Percentiles rank a stretch among this genome's conserved stretches.
These are phyloP conservation scores for Cercospora sp. DNA, from an alignment of 2,329 filamentous ascomycete genomes.

Conservation along the genomic window DNA sequence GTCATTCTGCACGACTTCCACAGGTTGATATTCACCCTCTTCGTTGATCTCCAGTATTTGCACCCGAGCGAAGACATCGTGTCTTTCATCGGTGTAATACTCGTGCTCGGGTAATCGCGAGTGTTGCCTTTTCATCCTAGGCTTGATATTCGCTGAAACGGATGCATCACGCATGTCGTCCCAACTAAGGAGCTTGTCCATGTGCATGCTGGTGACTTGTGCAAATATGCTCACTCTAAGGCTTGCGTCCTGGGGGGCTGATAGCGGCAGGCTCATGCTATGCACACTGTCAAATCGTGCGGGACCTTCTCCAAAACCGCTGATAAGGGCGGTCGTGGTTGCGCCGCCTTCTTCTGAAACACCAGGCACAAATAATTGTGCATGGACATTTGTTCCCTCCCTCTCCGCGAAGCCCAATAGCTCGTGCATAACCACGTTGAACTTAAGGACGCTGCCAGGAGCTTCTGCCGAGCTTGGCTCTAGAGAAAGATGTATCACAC, in stretches of 20 bases:
- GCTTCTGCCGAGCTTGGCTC: slow-evolving; percentile 93
- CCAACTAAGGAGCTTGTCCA: slow-evolving; percentile 97
- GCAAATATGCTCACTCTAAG: slow-evolving; percentile 89
- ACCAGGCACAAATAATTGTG: slow-evolving; percentile 92
- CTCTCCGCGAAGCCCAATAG: slow-evolving; percentile 91
- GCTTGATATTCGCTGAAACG: slow-evolving; percentile 55
- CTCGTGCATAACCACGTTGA: slow-evolving; percentile 98
- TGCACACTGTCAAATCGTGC: slow-evolving; percentile 97
- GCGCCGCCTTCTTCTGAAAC: slow-evolving; percentile 84
- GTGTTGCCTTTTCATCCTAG: slow-evolving; percentile 47
- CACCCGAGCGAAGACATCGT: slow-evolving; percentile 84
- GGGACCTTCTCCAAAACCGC: slow-evolving; percentile 86
- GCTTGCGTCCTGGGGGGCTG: slow-evolving; percentile 70
- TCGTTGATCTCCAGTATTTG: slow-evolving; percentile 92
- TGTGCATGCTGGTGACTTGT: slow-evolving; percentile 85
- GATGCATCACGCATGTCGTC: slow-evolving; percentile 89
- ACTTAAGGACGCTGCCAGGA: slow-evolving; percentile 89
- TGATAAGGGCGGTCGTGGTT: slow-evolving; percentile 93
- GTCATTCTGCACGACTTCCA: slow-evolving; percentile 85
- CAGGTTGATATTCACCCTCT: slow-evolving; percentile 83
- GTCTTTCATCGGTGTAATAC: slow-evolving; percentile 88
- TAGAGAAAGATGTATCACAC: slow-evolving; percentile 84
- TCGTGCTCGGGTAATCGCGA: slow-evolving; percentile 85
- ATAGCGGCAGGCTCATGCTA: slow-evolving; percentile 90
- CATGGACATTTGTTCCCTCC: slow-evolving; percentile 93